These are phyloP conservation scores for Tricholoma bakamatsutake DNA, from an alignment of 768 basidiomycete genomes.

Conservation along the genomic window DNA sequence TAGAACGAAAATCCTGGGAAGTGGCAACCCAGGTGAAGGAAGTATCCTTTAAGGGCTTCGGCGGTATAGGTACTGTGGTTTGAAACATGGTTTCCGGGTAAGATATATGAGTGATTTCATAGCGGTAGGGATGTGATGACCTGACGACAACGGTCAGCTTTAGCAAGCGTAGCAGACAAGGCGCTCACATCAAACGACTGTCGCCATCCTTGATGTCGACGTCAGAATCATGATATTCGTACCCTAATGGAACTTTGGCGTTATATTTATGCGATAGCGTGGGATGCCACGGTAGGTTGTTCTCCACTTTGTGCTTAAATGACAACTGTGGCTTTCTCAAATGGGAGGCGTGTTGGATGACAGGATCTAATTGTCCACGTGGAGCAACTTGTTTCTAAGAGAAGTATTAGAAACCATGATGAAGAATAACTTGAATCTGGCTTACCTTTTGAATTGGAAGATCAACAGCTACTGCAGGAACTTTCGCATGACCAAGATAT, in stretches of 20 bases:
- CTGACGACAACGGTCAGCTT: slow-evolving; percentile 18
- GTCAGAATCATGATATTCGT: slow-evolving; percentile 35
- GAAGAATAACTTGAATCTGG: background rate
- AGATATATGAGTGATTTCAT: slow-evolving; percentile 71
- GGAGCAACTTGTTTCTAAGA: slow-evolving; percentile 26
- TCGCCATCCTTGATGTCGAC: slow-evolving; percentile 17
- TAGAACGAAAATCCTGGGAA: slow-evolving; percentile 42
- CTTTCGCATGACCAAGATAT: slow-evolving; percentile 62
- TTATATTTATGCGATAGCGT: slow-evolving; percentile 73
- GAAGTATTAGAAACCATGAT: slow-evolving; percentile 5
- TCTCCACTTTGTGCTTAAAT: slow-evolving; percentile 60
- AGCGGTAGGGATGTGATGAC: slow-evolving; percentile 71
- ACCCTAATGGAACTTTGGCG: slow-evolving; percentile 77
- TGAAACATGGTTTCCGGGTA: slow-evolving; percentile 69
- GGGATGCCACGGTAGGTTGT: slow-evolving; percentile 66
- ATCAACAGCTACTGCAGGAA: slow-evolving; percentile 57
- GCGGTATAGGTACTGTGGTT: slow-evolving; percentile 41
- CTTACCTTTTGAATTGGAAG: slow-evolving; percentile 19
- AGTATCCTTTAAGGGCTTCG: slow-evolving; percentile 56
- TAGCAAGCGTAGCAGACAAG: background rate
- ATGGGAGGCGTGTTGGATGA: slow-evolving; percentile 67
- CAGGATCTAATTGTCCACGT: slow-evolving; percentile 47
- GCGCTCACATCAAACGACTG: slow-evolving; percentile 25
- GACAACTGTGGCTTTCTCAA: slow-evolving; percentile 76
- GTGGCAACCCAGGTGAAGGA: slow-evolving; percentile 71